Conservation (phyloP, 768 basidiomycete genomes). For the Lentinula raphanica region DNA sequence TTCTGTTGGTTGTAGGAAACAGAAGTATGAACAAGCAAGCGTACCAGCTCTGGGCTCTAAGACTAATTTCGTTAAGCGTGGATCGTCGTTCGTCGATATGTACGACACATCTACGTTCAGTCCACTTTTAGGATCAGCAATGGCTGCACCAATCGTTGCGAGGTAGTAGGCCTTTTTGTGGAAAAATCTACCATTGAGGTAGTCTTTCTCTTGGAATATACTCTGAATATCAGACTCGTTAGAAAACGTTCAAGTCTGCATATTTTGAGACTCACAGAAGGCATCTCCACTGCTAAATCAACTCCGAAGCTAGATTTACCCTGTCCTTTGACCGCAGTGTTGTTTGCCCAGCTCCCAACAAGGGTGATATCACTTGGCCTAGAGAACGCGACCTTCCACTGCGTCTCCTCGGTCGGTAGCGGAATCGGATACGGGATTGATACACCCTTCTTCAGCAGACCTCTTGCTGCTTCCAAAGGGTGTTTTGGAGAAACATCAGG, state of each 20-base stretch:
- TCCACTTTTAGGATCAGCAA: conserved; percentile 39
- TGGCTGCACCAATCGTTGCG: conserved; percentile 64
- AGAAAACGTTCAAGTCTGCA: not conserved
- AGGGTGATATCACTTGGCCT: conserved; percentile 71
- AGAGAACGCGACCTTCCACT: conserved; percentile 86
- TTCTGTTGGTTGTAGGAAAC: conserved; percentile 10
- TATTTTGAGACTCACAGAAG: conserved; percentile 46
- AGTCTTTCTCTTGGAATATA: conserved; percentile 96
- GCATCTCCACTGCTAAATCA: conserved; percentile 86
- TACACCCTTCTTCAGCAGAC: conserved; percentile 47
- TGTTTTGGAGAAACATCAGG: conserved; percentile 53
- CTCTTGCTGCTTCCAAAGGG: conserved; percentile 60
- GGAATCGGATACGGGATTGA: conserved; percentile 69
- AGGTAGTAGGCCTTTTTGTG: conserved; percentile 91
- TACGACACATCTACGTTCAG: conserved; percentile 58
- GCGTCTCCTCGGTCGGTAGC: conserved; percentile 68
- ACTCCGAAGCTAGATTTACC: conserved; percentile 63
- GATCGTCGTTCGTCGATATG: conserved; percentile 52
- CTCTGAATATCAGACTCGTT: conserved; percentile 30
- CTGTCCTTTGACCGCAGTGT: conserved; percentile 65
- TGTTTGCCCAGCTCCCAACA: conserved; percentile 84
- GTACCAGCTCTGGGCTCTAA: conserved; percentile 53
- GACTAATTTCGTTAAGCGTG: conserved; percentile 61
- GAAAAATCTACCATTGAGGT: conserved; percentile 83
- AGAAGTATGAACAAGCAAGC: conserved; percentile 16